Evolutionary conservation across 1,284 basidiomycete species (phyloP).

Genomic region (Moesziomyces sp.): DNA sequence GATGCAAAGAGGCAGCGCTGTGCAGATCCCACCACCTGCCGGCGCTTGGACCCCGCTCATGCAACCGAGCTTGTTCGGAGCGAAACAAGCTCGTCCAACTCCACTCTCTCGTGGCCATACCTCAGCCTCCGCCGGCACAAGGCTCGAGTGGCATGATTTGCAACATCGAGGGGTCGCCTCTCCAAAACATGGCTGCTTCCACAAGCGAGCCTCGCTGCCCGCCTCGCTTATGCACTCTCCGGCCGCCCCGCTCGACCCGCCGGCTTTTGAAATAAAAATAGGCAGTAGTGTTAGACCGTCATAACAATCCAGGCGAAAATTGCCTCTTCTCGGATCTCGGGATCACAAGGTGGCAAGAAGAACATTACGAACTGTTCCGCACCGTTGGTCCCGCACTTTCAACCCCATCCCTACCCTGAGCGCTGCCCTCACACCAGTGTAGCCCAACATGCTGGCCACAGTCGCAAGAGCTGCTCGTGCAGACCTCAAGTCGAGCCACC

Average conservation of each 20-base stretch:
- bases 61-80: not conserved
- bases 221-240: not conserved
- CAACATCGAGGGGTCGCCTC: not conserved
- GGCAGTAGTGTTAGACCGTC: too few species aligned
- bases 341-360: too few species aligned
- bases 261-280: not conserved
- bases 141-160: slow-evolving; percentile 18
- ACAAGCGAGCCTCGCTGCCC: too few species aligned
- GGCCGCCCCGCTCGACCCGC: not conserved
- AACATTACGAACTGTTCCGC: too few species aligned
- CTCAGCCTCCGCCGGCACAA: not conserved
- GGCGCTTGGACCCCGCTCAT: not conserved
- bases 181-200: not conserved
- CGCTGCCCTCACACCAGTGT: not conserved
- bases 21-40: not conserved
- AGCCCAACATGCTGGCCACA: slow-evolving; percentile 14
- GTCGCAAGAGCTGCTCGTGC: slow-evolving; percentile 21
- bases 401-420: too few species aligned
- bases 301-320: too few species aligned
- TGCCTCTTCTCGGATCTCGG: too few species aligned
- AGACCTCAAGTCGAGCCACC: slow-evolving; percentile 36
- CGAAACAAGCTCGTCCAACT: not conserved
- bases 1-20: not conserved
- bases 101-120: not conserved
- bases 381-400: too few species aligned